These are phyloP conservation scores for Globisporangium echinulatum DNA, from an alignment of 352 stramenopile species.

Conservation along the genomic window DNA sequence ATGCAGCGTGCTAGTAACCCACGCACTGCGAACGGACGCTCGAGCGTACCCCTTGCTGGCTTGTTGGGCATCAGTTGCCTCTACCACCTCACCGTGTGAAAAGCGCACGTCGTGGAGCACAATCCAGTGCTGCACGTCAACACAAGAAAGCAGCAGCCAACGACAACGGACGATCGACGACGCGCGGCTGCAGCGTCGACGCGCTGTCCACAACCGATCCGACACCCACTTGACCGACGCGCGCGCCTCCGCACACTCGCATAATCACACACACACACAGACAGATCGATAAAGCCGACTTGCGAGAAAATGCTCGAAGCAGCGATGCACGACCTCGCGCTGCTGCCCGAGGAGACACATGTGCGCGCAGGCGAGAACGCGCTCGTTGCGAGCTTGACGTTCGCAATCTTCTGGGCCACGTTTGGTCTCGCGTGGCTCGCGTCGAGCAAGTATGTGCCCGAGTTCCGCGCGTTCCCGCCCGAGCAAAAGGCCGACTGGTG, in stretches of 20 bases:
- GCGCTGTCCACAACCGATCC: background rate
- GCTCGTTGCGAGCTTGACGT: constrained; percentile 47
- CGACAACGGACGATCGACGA: background rate
- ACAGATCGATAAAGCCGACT: background rate
- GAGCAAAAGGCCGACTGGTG: constrained; percentile 80
- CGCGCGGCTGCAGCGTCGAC: background rate
- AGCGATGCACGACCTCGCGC: constrained; percentile 12
- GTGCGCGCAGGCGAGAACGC: constrained; percentile 60
- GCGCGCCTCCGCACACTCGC: background rate
- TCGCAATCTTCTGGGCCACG: constrained; percentile 62
- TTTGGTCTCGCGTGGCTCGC: constrained; percentile 59
- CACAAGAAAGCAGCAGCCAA: background rate
- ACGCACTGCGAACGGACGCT: too few species aligned
- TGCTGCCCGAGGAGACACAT: constrained; percentile 53
- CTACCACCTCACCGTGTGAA: too few species aligned
- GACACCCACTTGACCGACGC: background rate
- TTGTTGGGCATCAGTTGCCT: too few species aligned
- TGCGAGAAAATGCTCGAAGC: background rate
- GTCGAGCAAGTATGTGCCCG: constrained; percentile 42
- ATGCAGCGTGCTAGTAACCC: background rate
- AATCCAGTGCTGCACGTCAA: too few species aligned
- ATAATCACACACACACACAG: background rate
- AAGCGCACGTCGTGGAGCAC: too few species aligned
- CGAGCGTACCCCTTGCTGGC: too few species aligned
- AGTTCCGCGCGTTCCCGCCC: constrained; percentile 54